Base-by-base conservation (phyloP, 345 rosid species). In the Eucalyptus decipiens region DNA sequence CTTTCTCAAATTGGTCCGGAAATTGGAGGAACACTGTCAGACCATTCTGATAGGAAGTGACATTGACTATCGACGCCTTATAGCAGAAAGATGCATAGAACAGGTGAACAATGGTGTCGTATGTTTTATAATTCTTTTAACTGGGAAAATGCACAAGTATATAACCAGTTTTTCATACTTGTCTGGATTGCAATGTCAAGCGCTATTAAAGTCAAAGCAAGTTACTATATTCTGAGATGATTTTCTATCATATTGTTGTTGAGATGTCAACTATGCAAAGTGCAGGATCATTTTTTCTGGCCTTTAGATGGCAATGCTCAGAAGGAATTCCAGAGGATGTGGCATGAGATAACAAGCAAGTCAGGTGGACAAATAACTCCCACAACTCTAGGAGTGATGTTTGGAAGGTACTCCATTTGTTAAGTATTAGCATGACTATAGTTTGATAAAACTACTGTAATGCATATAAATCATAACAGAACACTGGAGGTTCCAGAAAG, bases 61-160 rank as follows among this genome's bases (percentile, higher is more conserved):
- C 90, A 92, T 97, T 89, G 99, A 97, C 94, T 97, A 96, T 91
- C 96, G 99, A 48, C 95, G 98, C 80, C 92, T 92, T 86, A 94
- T 95, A 80, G 98, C 99, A 30, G 91, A 95, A 90, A 94, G 93
- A 81, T 91, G 93, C 47, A 65, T 93, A 86, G 93, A 93, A 86
- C 89, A 92, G 94, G 98, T 97, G 76, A 89, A 87, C 52, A 37
- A 48, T 30, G 85, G 34, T 47, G 47, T 34, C 58, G 50, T 88
- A 43, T 51, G 37, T 47, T 50, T 62, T 65, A 37, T 76, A 24
- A 76, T 76, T 76, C 47, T 40, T 76, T 76, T 76, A 21, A 40
- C 24, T 76, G 28, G 47, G 85, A 76, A 76, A 40, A 28, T 76
- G 30, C 85, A 21, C 47, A 40, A 76, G 30, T 23, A 11, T 42